These are phyloP conservation scores for Macrolepiota albuminosa DNA, from an alignment of 768 basidiomycete genomes.

Conservation along the genomic window DNA sequence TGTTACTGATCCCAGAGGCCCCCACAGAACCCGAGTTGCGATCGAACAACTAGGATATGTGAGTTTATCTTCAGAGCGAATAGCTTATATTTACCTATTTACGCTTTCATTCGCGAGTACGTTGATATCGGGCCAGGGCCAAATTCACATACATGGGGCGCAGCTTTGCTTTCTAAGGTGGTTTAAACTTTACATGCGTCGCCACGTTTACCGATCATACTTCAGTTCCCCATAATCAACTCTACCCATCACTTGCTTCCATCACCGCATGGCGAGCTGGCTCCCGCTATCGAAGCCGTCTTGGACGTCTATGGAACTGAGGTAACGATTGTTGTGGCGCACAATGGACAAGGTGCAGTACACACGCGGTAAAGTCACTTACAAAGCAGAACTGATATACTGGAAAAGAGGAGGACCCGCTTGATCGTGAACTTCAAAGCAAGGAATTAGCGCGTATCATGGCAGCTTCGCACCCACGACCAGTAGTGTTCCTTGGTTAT, in stretches of 20 bases:
- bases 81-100: not conserved
- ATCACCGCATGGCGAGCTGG: slow-evolving; percentile 81
- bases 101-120: slow-evolving; percentile 41
- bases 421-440: slow-evolving; percentile 87
- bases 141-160: slow-evolving; percentile 88
- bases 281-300: slow-evolving; percentile 85
- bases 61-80: slow-evolving; percentile 21
- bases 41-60: slow-evolving; percentile 81
- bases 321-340: slow-evolving; percentile 81
- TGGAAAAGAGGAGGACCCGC: slow-evolving; percentile 70
- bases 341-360: slow-evolving; percentile 80
- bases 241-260: slow-evolving; percentile 85
- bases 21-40: slow-evolving; percentile 62
- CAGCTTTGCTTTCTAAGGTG: slow-evolving; percentile 75
- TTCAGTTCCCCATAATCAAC: slow-evolving; percentile 81
- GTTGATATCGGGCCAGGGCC: slow-evolving; percentile 89
- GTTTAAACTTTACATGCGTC: not conserved
- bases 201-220: not conserved
- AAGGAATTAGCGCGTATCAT: slow-evolving; percentile 78
- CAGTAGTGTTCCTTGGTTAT: slow-evolving; percentile 79
- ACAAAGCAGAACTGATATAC: not conserved
- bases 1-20: not conserved
- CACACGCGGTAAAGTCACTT: not conserved
- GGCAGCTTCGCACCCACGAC: slow-evolving; percentile 60
- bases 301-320: slow-evolving; percentile 74